phyloP scores from a whole-genome alignment of 352 stramenopile genomes.

The Globisporangium uncinulatum region DNA sequence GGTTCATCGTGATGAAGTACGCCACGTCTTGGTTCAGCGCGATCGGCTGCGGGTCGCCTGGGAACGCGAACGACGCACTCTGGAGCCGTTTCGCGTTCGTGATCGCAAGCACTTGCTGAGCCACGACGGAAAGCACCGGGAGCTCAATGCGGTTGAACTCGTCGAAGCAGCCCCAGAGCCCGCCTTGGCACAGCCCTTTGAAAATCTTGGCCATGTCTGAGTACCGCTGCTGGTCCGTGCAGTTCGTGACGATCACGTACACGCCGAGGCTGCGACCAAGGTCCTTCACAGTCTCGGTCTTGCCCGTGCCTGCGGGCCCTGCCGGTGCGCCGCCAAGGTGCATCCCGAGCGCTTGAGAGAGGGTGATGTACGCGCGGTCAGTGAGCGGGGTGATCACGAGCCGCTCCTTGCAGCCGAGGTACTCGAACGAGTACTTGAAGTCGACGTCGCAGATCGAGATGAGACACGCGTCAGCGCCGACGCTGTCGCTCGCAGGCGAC shows the following conservation, averaged over 20 bases:
- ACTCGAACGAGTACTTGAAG: slow-evolving; percentile 93
- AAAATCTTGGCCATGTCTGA: slow-evolving; percentile 94
- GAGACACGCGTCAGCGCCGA: slow-evolving; percentile 87
- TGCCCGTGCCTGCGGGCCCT: slow-evolving; percentile 85
- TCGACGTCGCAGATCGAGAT: slow-evolving; percentile 92
- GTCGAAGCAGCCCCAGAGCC: slow-evolving; percentile 85
- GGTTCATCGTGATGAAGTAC: slow-evolving; percentile 95
- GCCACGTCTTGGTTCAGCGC: slow-evolving; percentile 49
- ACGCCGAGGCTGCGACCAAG: slow-evolving; percentile 87
- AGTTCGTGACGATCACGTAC: slow-evolving; percentile 93
- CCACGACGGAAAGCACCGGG: slow-evolving; percentile 90
- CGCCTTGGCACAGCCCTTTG: slow-evolving; percentile 88
- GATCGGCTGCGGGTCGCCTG: slow-evolving; percentile 55
- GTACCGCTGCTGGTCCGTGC: slow-evolving; percentile 88
- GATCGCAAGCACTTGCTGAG: slow-evolving; percentile 89
- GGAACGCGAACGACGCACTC: slow-evolving; percentile 52
- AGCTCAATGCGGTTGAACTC: slow-evolving; percentile 90
- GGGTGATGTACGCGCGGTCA: slow-evolving; percentile 88
- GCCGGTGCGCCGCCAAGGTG: slow-evolving; percentile 85
- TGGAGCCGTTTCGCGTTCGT: slow-evolving; percentile 63
- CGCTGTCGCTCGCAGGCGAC: slow-evolving; percentile 73
- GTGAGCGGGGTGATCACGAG: slow-evolving; percentile 90
- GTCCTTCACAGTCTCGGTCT: slow-evolving; percentile 91
- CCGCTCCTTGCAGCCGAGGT: slow-evolving; percentile 89
- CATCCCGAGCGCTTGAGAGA: slow-evolving; percentile 87